Base-by-base conservation (phyloP, 805 yeast species). In the Candida hispaniensis region DNA sequence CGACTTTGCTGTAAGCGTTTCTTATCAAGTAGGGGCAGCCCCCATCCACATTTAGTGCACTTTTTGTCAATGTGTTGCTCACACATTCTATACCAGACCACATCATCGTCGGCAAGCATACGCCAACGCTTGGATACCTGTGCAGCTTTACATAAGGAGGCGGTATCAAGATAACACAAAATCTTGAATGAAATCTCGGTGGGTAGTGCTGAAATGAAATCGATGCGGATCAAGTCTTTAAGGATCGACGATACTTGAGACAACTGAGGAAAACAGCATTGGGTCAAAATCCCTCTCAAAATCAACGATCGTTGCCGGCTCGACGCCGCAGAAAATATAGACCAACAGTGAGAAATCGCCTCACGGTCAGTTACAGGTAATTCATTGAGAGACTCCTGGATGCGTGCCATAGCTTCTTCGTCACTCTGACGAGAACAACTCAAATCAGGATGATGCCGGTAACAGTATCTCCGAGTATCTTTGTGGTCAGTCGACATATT, bases 21-120 rank as follows among this genome's bases (percentile, higher is more conserved):
- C 74, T 85, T 82, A 50, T 85, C 94, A 73, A 91, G 71, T 41
- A 91, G 61, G 3, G 98, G 98, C 44, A 91, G 65, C 4, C 98
- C 98, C 98, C 98, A 91, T 10, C 98, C 98, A 60, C 98, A 91
- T 51, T 82, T 82, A 23, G 95, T 94, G 60, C 98, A 91, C 56
- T 91, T 91, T 41, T 93, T 69, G 59, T 91, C 98, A 38, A 91
- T 91, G 56, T 91, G 98, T 59, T 91, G 98, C 54, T 85, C 94
- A 53, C 98, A 91, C 85, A 91, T 78, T 46, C 88, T 86, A 54
- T 88, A 91, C 98, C 98, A 91, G 3, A 91, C 96, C 32, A 93
- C 61, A 51, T 91, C 97, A 53, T 88, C 96, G 56, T 91, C 95
- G 1, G 98, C 97, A 40, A 91, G 61, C 39, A 63, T 61, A 52